Conservation (phyloP, 2,329 filamentous ascomycete genomes). For the Penicillium nordicum region DNA sequence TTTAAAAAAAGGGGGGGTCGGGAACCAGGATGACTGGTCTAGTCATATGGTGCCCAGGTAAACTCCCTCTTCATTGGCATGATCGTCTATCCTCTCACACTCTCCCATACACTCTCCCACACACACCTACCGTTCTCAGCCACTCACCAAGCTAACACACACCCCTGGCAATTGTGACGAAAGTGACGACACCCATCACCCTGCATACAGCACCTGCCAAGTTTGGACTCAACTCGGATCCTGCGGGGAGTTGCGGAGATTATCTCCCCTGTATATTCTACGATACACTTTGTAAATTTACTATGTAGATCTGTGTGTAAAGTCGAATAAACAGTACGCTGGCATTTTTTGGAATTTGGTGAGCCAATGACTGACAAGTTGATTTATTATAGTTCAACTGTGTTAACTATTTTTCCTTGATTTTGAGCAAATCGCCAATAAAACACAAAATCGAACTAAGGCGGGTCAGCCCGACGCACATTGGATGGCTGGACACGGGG, state of each 20-base stretch:
- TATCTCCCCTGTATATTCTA: neutral
- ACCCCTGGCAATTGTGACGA: slow-evolving; percentile 11
- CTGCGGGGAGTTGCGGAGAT: slow-evolving; percentile 13
- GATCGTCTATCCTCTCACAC: slow-evolving; percentile 6
- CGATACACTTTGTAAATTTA: neutral
- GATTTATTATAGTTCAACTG: slow-evolving; percentile 1
- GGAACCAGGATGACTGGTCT: slow-evolving; percentile 4
- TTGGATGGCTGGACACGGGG: slow-evolving; percentile 10
- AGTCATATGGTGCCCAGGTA: neutral
- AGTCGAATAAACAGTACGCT: neutral
- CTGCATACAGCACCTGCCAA: neutral
- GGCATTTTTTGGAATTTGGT: slow-evolving; percentile 1
- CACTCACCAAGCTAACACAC: neutral
- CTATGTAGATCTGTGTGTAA: neutral
- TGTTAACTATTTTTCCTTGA: neutral
- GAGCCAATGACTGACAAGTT: slow-evolving; percentile 6
- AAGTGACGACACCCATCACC: slow-evolving; percentile 7
- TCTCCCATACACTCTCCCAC: neutral
- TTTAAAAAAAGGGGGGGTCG: slow-evolving; percentile 2
- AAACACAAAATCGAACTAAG: neutral
- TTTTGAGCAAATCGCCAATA: slow-evolving; percentile 1
- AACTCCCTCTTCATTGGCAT: slow-evolving; percentile 7
- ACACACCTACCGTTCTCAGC: neutral
- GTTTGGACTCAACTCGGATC: neutral
- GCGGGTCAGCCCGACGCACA: slow-evolving; percentile 4